Evolutionary conservation across 139 green algal species (phyloP).

Genomic region (Mesotaenium endlicherianum): DNA sequence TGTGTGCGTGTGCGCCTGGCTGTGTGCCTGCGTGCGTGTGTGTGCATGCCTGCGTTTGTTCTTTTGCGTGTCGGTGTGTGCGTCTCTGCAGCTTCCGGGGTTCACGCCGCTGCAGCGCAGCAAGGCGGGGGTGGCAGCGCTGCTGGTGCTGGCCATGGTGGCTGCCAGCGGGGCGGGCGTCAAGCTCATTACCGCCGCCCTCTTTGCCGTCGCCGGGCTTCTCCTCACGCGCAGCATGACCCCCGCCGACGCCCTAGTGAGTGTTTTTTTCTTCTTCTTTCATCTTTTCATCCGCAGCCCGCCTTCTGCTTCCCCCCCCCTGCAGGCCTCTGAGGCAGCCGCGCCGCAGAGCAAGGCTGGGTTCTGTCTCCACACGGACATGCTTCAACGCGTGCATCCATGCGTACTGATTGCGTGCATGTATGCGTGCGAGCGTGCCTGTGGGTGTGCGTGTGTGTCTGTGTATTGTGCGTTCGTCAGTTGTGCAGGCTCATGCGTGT

Average conservation of each 20-base stretch:
- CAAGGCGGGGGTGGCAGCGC: slow-evolving; percentile 23
- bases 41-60: background rate
- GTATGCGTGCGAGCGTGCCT: no score
- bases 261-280: background rate
- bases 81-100: slow-evolving; percentile 29
- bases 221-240: slow-evolving; percentile 57
- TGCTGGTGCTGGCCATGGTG: slow-evolving; percentile 67
- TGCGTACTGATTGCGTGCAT: no score
- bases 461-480: background rate
- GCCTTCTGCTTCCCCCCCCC: no score
- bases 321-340: no score
- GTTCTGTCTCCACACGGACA: no score
- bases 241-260: slow-evolving; percentile 16
- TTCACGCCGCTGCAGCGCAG: slow-evolving; percentile 37
- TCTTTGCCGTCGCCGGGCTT: slow-evolving; percentile 63
- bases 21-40: no score
- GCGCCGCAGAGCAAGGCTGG: no score
- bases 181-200: slow-evolving; percentile 56
- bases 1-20: no score
- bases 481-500: background rate
- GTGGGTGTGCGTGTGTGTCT: background rate
- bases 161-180: slow-evolving; percentile 50
- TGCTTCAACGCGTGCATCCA: background rate
- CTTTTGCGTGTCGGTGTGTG: background rate
- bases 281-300: no score